Evolutionary conservation across 2,329 filamentous ascomycete genomes (phyloP), one percentile per base, ranked within the genome.

Genomic region (Diplodia mutila): DNA sequence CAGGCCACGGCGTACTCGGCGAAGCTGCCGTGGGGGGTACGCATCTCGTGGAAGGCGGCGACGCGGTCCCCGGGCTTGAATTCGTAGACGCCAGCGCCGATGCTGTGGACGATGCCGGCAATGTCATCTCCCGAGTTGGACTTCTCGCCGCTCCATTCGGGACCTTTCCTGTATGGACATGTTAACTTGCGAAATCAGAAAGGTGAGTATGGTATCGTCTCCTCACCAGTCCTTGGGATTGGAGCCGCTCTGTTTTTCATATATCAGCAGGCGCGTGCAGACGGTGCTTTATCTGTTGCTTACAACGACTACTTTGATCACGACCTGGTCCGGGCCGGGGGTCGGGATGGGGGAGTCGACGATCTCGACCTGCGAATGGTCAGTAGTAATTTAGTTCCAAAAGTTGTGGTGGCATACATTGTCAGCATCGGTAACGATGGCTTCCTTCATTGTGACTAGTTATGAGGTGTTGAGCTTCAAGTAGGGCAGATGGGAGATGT

Each of bases 1-100:
- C 80, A 84, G 0, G 84, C 83, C 12, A 89, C 76, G 2, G 86
- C 85, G 70, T 89, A 90, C 72, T 90, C 87, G 3, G 87, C 88
- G 69, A 84, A 90, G 8, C 80, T 83, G 2, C 88, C 88, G 42
- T 81, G 73, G 0, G 82, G 79, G 0, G 78, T 77, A 52, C 76
- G 71, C 82, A 89, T 88, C 69, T 86, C 78, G 69, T 84, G 82
- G 77, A 87, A 86, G 3, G 83, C 85, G 9, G 84, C 83, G 1
- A 88, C 86, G 18, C 85, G 82, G 74, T 88, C 86, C 37, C 86
- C 86, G 0, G 78, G 77, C 69, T 83, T 83, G 80, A 89, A 89
- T 71, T 87, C 86, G 67, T 76, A 82, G 1, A 89, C 86, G 46
- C 84, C 80, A 49, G 79, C 73, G 23, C 87, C 87, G 25, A 88